Evolutionary conservation across 768 basidiomycete genomes (phyloP), one percentile per base, ranked within the genome.

Genomic region (Trichaptum fuscoviolaceum): DNA sequence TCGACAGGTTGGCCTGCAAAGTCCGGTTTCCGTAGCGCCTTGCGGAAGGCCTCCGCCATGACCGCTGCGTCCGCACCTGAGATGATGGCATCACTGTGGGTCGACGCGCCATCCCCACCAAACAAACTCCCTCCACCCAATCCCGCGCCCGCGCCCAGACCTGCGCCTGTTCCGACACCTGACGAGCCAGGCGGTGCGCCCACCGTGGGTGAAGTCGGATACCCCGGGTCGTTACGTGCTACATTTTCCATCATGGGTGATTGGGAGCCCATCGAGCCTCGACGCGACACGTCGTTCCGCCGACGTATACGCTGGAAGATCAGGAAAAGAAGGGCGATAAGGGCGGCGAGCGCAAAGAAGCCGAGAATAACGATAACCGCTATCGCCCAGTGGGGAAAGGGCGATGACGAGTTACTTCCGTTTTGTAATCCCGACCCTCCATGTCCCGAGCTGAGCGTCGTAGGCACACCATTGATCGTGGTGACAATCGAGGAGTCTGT

Each of bases 1-100:
- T 91, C 90, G 17, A 87, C 83, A 2, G 87, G 83, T 64, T 82
- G 74, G 23, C 77, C 84, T n/a, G 88, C 83, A 75, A 95, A 96
- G 73, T 93, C 93, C 10, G 95, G 94, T 75, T 94, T 94, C 75
- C 94, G 84, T 73, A 96, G 80, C 69, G 91, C 91, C 75, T 90
- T 87, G 72, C 95, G 83, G 78, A 96, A 96, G 7, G 95, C 95
- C 79, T 93, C 89, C 57, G 94, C 93, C 87, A 96, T 92, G 74
- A 95, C 91, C 52, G 92, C 92, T 64, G 95, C 95, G 76, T 96
- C 94, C 24, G 90, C 88, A 23, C 86, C 88, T 59, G 88, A 89
- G 77, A 95, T 90, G 10, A 87, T 89, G 12, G 85, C 91, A 58
- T 85, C 80, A 86, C 52, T 84, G 84, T 9, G 83, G 75, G 86